Conservation (phyloP, 306 rosid species). For the Vachellia pachyceras region DNA sequence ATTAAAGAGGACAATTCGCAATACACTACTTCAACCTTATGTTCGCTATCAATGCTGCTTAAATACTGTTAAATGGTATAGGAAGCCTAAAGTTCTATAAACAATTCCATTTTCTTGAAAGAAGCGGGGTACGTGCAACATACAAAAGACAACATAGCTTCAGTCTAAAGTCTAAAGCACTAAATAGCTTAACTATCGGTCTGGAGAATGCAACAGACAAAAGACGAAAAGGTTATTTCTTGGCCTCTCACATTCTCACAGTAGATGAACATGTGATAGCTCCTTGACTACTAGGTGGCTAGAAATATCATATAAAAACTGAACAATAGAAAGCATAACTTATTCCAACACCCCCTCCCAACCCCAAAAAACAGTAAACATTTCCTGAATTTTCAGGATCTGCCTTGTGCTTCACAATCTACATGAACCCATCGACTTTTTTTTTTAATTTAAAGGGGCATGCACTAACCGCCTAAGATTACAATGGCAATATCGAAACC, state of each 20-base stretch:
- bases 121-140: not conserved
- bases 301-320: constrained; percentile 11
- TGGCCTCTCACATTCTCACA: constrained; percentile 31
- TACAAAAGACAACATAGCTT: not conserved
- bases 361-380: too few species aligned
- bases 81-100: constrained; percentile 15
- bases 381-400: not conserved
- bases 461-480: too few species aligned
- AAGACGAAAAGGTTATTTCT: constrained; percentile 10
- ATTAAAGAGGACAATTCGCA: not conserved
- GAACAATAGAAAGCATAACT: not conserved
- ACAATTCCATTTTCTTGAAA: constrained; percentile 1
- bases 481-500: too few species aligned
- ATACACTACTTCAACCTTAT: constrained; percentile 4
- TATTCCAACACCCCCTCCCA: not conserved
- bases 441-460: too few species aligned
- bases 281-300: constrained; percentile 15
- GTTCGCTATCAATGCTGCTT: constrained; percentile 2
- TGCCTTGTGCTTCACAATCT: not conserved
- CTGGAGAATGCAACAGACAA: constrained; percentile 18
- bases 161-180: not conserved
- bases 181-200: constrained; percentile 24
- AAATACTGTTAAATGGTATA: not conserved
- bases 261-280: constrained; percentile 12
- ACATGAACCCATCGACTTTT: not conserved